Conservation (phyloP, 2,329 filamentous ascomycete genomes). For the Rachicladosporium sp. region DNA sequence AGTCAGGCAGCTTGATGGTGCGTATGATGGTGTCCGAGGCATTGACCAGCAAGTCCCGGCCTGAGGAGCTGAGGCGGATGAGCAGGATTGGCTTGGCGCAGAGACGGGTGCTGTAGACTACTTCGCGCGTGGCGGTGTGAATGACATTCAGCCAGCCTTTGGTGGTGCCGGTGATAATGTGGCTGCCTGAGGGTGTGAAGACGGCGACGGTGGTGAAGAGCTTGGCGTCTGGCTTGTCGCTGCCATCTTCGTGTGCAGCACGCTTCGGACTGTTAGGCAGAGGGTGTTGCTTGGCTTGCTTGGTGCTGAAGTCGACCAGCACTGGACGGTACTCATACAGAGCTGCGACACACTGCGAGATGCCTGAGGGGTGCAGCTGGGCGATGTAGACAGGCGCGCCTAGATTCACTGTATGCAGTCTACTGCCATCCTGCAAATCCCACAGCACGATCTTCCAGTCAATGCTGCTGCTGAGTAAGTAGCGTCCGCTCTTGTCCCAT, state of each 20-base stretch:
- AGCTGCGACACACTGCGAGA: conserved; percentile 76
- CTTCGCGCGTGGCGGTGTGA: conserved; percentile 64
- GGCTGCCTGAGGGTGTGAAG: conserved; percentile 72
- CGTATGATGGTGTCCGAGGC: conserved; percentile 90
- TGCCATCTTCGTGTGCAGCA: conserved; percentile 57
- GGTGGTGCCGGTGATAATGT: conserved; percentile 84
- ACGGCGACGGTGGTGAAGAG: conserved; percentile 88
- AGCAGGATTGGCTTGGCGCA: conserved; percentile 81
- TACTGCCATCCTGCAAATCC: conserved; percentile 65
- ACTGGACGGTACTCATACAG: conserved; percentile 88
- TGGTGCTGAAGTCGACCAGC: conserved; percentile 53
- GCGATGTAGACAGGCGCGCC: conserved; percentile 91
- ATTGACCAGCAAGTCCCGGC: conserved; percentile 80
- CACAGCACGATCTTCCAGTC: conserved; percentile 95
- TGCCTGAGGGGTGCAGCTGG: conserved; percentile 82
- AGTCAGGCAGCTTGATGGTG: conserved; percentile 78
- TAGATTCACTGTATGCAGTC: conserved; percentile 77
- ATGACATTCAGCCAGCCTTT: conserved; percentile 97
- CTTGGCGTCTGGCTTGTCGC: conserved; percentile 87
- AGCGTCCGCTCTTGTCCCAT: conserved; percentile 86
- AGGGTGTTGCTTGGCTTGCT: conserved; percentile 54
- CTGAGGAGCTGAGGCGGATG: conserved; percentile 70
- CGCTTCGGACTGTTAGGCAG: conserved; percentile 75
- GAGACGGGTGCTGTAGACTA: conserved; percentile 81
- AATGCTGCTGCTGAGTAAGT: conserved; percentile 82